Evolutionary conservation across 768 basidiomycete genomes (phyloP), one percentile per base, ranked within the genome.

Genomic region (Zangia roseola): DNA sequence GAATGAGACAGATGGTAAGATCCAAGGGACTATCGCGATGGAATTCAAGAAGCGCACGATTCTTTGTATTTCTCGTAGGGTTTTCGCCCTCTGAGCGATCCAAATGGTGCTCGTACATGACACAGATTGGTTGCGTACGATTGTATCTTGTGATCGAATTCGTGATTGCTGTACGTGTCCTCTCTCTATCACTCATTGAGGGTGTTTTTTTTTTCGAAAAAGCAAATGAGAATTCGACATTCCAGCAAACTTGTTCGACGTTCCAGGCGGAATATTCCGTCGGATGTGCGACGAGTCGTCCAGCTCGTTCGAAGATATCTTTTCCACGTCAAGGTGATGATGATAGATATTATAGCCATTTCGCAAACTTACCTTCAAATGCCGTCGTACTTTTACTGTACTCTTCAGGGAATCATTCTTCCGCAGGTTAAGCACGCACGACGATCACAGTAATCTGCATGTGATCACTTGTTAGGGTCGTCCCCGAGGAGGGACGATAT

Each of bases 1-100:
- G n/a, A n/a, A 85, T 56, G 91, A 90, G 68, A 94, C 91, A 1
- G 94, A 97, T 70, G 73, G 83, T 49, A 90, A 89, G 64, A 93
- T 98, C 51, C 94, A 97, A 63, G 79, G 88, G 54, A 95, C 94
- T 6, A 95, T 97, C 53, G 78, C 89, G 1, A 74, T 75, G 41
- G 86, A 88, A 71, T 97, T 95, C 72, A 71, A 77, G 37, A 85
- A 92, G 64, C 83, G 85, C 54, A 95, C 94, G 0, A 80, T 94
- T 46, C 69, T 94, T 14, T 92, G 88, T 67, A 94, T 94, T 52
- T 89, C 89, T 52, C 91, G 86, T 88, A 58, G 67, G 87, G n/a
- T n/a, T 76, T 35, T 23, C 17, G 40, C 40, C 16, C n/a, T n/a
- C n/a, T 21, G 10, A 6, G 7, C 13, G 14, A 30, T 30, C 40